phyloP scores from a whole-genome alignment of 176 grass and related monocot genomes.

The Calamus simplicifolius region DNA sequence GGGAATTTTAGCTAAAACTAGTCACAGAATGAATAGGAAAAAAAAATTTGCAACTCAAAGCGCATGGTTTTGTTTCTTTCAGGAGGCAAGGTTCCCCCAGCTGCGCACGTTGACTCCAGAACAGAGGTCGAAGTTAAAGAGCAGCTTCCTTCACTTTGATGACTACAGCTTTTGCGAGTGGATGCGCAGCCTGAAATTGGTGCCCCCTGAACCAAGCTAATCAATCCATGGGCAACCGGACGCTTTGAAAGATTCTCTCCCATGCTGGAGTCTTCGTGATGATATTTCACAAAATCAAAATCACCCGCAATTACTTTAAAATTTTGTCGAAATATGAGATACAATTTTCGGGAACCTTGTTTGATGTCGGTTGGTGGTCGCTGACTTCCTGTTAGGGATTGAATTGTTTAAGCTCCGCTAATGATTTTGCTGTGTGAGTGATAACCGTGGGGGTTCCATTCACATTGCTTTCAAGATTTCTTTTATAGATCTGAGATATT shows the following conservation, averaged over 20 bases:
- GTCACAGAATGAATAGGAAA: too few relatives aligned
- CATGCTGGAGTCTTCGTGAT: too few relatives aligned
- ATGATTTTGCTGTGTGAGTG: neutral
- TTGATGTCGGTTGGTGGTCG: too few relatives aligned
- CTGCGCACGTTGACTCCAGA: conserved; percentile 51
- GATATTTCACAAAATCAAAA: too few relatives aligned
- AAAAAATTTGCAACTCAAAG: too few relatives aligned
- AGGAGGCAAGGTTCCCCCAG: conserved; percentile 94
- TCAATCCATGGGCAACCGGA: conserved; percentile 11
- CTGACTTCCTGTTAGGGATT: too few relatives aligned
- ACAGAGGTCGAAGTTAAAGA: conserved; percentile 67
- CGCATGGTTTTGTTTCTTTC: conserved; percentile 13
- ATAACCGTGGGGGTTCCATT: neutral
- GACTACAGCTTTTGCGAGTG: conserved; percentile 95
- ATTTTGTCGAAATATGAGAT: too few relatives aligned
- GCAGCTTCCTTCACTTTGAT: conserved; percentile 90
- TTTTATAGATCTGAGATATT: conserved; percentile 2
- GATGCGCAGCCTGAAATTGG: conserved; percentile 97
- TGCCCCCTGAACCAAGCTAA: conserved; percentile 80
- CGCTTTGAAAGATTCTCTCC: too few relatives aligned
- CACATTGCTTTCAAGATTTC: neutral
- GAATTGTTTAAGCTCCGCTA: too few relatives aligned
- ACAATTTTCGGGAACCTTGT: too few relatives aligned
- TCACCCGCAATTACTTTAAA: too few relatives aligned
- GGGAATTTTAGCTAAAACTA: too few relatives aligned